Conservation (phyloP, 768 basidiomycete species). For the Psilocybe cubensis region DNA sequence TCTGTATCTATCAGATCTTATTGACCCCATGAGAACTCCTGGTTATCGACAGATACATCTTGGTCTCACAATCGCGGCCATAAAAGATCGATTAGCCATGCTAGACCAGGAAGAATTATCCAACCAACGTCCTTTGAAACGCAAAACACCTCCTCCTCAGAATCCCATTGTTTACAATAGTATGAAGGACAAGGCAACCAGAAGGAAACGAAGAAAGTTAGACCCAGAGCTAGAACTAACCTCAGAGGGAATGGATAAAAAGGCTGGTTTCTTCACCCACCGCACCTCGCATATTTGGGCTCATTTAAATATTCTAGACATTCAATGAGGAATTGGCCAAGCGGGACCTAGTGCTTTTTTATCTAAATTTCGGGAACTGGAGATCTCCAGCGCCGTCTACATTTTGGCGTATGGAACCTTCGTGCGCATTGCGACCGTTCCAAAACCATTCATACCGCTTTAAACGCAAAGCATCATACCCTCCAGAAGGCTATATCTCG, state of each 20-base stretch:
- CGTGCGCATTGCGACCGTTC: neutral
- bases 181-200: neutral
- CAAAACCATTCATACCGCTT: neutral
- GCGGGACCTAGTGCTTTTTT: neutral
- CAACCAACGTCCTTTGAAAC: neutral
- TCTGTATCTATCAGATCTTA: conserved; percentile 8
- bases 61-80: neutral
- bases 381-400: conserved; percentile 5
- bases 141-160: neutral
- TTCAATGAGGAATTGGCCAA: neutral
- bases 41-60: neutral
- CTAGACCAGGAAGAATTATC: too few species aligned
- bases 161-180: neutral
- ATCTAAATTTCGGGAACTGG: neutral
- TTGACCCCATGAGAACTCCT: conserved; percentile 8
- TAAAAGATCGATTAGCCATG: neutral
- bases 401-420: conserved; percentile 2
- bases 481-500: neutral
- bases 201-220: neutral
- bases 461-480: neutral
- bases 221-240: neutral
- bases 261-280: too few species aligned
- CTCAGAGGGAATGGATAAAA: neutral
- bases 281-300: too few species aligned
- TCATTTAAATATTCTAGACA: neutral